Conservation (phyloP, 768 basidiomycete genomes). For the Boletus patriciae region DNA sequence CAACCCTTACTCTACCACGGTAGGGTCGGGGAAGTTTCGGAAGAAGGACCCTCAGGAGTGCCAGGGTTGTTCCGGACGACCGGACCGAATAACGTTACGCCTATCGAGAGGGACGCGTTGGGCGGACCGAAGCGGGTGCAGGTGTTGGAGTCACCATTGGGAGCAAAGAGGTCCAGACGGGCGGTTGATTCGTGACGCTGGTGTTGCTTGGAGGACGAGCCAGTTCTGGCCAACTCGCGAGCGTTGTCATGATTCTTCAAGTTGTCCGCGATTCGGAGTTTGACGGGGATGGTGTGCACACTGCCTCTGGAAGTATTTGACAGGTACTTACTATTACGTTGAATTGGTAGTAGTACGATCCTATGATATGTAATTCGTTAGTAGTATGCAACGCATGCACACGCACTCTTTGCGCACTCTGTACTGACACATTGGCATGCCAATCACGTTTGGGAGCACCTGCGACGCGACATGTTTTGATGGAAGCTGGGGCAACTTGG, state of each 20-base stretch:
- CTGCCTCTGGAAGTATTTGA: slow-evolving; percentile 1
- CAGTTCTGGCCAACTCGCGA: neutral
- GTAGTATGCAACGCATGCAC: neutral
- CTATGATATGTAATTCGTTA: slow-evolving; percentile 10
- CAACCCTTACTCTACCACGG: slow-evolving; percentile 9
- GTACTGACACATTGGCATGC: neutral
- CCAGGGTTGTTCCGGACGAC: slow-evolving; percentile 16
- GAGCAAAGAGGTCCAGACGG: slow-evolving; percentile 27
- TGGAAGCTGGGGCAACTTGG: neutral
- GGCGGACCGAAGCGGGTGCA: slow-evolving; percentile 24
- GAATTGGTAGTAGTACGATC: neutral
- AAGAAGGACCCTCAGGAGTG: slow-evolving; percentile 18
- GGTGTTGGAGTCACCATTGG: slow-evolving; percentile 31
- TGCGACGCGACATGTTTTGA: slow-evolving; percentile 4
- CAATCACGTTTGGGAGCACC: neutral
- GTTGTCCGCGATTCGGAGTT: neutral
- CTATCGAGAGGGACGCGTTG: slow-evolving; percentile 43
- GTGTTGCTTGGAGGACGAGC: neutral
- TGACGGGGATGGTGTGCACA: neutral
- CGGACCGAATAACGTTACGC: slow-evolving; percentile 49
- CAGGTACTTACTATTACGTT: neutral
- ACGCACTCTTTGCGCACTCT: neutral
- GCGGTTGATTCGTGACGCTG: slow-evolving; percentile 13
- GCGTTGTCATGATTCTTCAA: neutral
- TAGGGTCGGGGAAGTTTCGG: slow-evolving; percentile 22